These are phyloP conservation scores for Carex scoparia DNA, from an alignment of 176 grass and related monocot species.

Conservation along the genomic window DNA sequence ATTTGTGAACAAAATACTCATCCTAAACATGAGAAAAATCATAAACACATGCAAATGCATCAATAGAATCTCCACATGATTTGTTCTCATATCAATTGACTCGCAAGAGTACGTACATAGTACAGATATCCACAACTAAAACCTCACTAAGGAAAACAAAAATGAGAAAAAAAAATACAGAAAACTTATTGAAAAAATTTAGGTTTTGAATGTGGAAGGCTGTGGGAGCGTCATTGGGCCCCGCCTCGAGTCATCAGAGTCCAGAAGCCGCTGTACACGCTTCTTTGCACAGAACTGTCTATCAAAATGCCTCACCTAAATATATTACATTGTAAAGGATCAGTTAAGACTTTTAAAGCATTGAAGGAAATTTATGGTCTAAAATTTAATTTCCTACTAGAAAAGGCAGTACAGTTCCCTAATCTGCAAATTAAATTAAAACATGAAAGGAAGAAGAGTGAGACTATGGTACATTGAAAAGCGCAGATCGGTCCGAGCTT, in stretches of 20 bases:
- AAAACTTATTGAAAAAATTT: slow-evolving; percentile 17
- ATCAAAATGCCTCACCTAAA: slow-evolving; percentile 91
- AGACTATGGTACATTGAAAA: too few relatives aligned
- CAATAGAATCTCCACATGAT: neutral
- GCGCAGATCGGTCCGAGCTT: too few relatives aligned
- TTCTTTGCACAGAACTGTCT: slow-evolving; percentile 81
- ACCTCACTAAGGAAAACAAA: neutral
- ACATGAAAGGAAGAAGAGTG: neutral
- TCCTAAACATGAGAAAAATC: neutral
- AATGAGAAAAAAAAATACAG: neutral
- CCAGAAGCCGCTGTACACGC: slow-evolving; percentile 69
- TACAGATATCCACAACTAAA: neutral
- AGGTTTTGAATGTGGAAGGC: slow-evolving; percentile 84
- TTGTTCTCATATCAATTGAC: neutral
- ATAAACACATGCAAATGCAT: neutral
- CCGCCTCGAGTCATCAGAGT: slow-evolving; percentile 43
- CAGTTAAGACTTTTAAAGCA: neutral
- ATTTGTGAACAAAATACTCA: neutral
- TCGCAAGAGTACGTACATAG: too few relatives aligned
- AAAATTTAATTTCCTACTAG: neutral
- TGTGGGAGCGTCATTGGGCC: slow-evolving; percentile 79
- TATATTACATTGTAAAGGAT: neutral
- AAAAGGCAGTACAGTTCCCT: neutral
- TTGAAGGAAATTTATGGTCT: neutral
- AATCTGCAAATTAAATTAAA: neutral